Base-by-base conservation (phyloP, 73 alveolate species). In the Uronychia setigera region DNA sequence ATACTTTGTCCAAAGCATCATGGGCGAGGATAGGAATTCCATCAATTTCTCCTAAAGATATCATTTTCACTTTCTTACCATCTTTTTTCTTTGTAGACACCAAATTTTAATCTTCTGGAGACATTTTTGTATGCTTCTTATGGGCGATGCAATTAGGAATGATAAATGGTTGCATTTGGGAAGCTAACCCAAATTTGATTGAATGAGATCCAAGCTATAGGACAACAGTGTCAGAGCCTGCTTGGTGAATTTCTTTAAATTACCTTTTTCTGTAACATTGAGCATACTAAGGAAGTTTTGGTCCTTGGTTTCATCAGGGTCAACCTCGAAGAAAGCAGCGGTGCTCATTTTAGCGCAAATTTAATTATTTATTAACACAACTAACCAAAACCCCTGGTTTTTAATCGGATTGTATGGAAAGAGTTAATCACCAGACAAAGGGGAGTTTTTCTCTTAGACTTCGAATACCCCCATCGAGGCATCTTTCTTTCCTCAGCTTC, bases 401-500 rank as follows among this genome's bases (percentile, higher is more conserved):
- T n/a, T n/a, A n/a, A n/a, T n/a, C n/a, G n/a, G n/a, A n/a, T n/a
- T n/a, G n/a, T n/a, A n/a, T n/a, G n/a, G n/a, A n/a, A n/a, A n/a
- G n/a, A n/a, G n/a, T n/a, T n/a, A n/a, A 58, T 93, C 83, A 92
- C 96, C 94, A 92, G 31, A 88, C 76, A 84, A 93, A 93, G 57
- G 96, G 91, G 33, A 92, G 88, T 88, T 95, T 95, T 91, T 95
- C 99, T 80, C 98, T 95, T 32, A 95, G 87, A 60, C 80, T 58
- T 77, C 90, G 81, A n/a, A 95, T 90, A 58, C 99, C 99, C 29
- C 96, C 98, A 77, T 95, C 99, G 60, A 95, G 67, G 60, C 80
- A 92, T 77, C 99, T 83, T 30, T 95, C 99, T 79, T 89, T 88
- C 88, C 92, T 95, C 74, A 91, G 86, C 74, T 91, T 95, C 79